Base-by-base conservation (phyloP, 208 protist genomes). In the Porcisia hertigi region DNA sequence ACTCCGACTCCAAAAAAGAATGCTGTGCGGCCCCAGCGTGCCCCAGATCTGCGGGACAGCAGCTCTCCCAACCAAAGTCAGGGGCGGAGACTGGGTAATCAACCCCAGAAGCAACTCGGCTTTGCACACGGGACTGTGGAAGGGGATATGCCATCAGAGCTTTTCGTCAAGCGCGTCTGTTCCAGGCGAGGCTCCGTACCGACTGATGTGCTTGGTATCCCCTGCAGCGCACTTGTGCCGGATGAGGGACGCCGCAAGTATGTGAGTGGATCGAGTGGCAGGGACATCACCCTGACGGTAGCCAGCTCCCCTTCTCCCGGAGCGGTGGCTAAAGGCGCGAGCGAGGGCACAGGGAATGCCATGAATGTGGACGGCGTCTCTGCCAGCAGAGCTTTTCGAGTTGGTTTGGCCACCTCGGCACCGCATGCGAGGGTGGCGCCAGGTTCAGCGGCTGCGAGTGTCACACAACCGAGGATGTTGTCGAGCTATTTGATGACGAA, bases 51-150 rank as follows among this genome's bases (percentile, higher is more conserved):
- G 34, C 60, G 60, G 9, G 36, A 55, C 18, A 30, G 12, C 23
- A 52, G 41, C 23, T 71, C 30, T 45, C 18, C 53, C 30, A 54
- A n/a, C 34, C 49, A 53, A 25, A 75, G 54, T 34, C 20, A 5
- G 49, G 43, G 76, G 39, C 60, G 20, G 36, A 64, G 69, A 16
- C 20, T 58, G 18, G 76, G 71, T n/a, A 69, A 53, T 52, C 11
- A 18, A 20, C 30, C 54, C 18, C 16, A 36, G 25, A 18, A 34
- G 45, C 45, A 20, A 7, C 23, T 20, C 45, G 9, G 7, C 65
- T n/a, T 34, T n/a, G 1, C 8, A 47, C 23, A 34, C 9, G 14
- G 45, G 45, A 55, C 23, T 3, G 16, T 7, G 11, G 45, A 14
- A 39, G 36, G 1, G 0, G 65, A 41, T 25, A n/a, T n/a, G 65